Evolutionary conservation across 805 yeast genomes (phyloP), one percentile per base, ranked within the genome.

Genomic region (Nakazawaea peltata): DNA sequence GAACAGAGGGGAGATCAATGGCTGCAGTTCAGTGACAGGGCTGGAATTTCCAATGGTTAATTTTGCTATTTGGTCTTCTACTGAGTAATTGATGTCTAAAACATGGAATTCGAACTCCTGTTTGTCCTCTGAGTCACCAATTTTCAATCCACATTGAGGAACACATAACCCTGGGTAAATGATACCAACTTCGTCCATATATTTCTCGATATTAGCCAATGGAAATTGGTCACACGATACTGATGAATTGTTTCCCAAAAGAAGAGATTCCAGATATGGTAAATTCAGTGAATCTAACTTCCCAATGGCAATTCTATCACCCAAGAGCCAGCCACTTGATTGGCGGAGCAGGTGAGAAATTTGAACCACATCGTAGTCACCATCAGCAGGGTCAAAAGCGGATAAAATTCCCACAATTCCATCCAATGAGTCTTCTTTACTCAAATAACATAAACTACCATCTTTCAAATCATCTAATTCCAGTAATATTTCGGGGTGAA

Each of bases 131-230:
- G 49, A 48, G 22, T 45, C 46, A 26, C 5, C 54, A 49, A 23
- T 45, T 44, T 35, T 43, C 47, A 17, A 45, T 54, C 41, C 51
- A 55, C 21, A 44, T 38, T 25, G 51, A 34, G 25, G 37, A 19
- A 16, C 59, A 32, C 52, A 62, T 58, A 11, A 50, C 38, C 81
- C 81, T 1, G 86, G 79, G 48, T 71, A 71, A 1, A 81, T 42
- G 7, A 83, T 49, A 0, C 88, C 87, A 21, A 69, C 58, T 18
- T 77, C 79, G 32, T 63, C 57, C 8, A 79, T 43, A 1, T 63
- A 41, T 26, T 68, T 66, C 33, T 60, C 69, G 8, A 74, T 45
- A 4, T 28, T 34, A 27, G 61, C 56, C 32, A 54, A 53, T 3
- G 33, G 28, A 13, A 24, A 22, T 6, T 47, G 41, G 2, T 53